A percentile compares a stretch with the other conserved stretches of the same genome.
These are phyloP conservation scores for Aspergillus chevalieri DNA, from an alignment of 2,329 filamentous ascomycete species.

Conservation along the genomic window DNA sequence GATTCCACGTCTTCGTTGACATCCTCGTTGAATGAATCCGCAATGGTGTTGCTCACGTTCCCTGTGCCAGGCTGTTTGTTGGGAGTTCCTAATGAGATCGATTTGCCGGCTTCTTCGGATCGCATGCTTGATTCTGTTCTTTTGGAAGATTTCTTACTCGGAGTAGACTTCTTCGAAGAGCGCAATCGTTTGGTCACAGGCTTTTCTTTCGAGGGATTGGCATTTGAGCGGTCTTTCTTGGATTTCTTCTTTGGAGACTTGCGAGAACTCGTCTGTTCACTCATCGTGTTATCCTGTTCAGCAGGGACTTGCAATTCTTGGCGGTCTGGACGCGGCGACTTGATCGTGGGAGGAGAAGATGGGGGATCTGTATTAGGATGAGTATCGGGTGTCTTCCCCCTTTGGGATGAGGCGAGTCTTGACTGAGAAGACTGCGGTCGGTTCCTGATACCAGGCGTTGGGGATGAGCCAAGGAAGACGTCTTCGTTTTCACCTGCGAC, in stretches of 20 bases:
- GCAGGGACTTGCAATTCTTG: slow-evolving; percentile 3
- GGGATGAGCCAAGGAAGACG: slow-evolving; percentile 47
- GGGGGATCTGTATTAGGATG: slow-evolving; percentile 22
- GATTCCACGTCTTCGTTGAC: slow-evolving; percentile 37
- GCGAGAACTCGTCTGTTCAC: not conserved
- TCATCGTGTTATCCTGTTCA: slow-evolving; percentile 2
- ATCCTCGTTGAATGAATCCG: slow-evolving; percentile 22
- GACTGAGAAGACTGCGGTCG: slow-evolving; percentile 17
- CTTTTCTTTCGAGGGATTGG: slow-evolving; percentile 6
- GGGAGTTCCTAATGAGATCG: slow-evolving; percentile 7
- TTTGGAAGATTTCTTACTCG: slow-evolving; percentile 2
- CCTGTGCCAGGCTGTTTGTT: not conserved
- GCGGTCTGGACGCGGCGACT: slow-evolving; percentile 16
- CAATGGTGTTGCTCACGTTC: not conserved
- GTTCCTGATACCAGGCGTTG: slow-evolving; percentile 42
- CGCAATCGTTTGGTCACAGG: slow-evolving; percentile 18
- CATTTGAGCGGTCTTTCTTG: not conserved
- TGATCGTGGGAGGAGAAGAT: slow-evolving; percentile 31
- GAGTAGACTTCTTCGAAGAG: slow-evolving; percentile 16
- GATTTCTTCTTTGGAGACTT: slow-evolving; percentile 7
- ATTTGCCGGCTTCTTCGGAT: not conserved
- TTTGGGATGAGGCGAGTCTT: slow-evolving; percentile 22
- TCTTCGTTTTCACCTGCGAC: slow-evolving; percentile 36
- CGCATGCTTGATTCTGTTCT: not conserved
- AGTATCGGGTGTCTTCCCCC: slow-evolving; percentile 19